phyloP scores from a whole-genome alignment of 2,329 filamentous ascomycete species.

The Fusarium nygamai region DNA sequence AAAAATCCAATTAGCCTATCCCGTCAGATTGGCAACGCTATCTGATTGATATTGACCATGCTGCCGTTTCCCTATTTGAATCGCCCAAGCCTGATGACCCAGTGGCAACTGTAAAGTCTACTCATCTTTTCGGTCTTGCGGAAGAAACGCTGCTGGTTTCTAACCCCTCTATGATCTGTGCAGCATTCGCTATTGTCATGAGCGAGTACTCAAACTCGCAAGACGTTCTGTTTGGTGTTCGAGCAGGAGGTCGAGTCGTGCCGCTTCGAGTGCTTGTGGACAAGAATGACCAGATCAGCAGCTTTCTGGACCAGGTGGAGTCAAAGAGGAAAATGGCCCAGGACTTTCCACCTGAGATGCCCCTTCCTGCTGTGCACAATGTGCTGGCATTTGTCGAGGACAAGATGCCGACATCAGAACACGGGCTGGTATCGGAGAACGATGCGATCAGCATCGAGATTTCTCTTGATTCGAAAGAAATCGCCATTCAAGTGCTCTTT shows the following conservation, averaged over 20 bases:
- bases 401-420: background rate
- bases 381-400: background rate
- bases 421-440: background rate
- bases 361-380: background rate
- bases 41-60: background rate
- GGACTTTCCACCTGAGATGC: background rate
- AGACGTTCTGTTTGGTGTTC: background rate
- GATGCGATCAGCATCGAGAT: background rate
- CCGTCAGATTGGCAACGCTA: background rate
- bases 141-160: background rate
- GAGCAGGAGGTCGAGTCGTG: background rate
- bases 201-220: background rate
- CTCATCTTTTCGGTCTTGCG: background rate
- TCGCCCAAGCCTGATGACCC: background rate
- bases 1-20: background rate
- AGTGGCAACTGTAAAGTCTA: background rate
- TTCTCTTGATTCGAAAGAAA: background rate
- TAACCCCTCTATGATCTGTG: background rate
- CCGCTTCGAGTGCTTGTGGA: background rate
- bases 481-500: background rate
- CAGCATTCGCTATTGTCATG: background rate
- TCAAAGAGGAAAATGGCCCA: background rate
- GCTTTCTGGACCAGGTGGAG: background rate
- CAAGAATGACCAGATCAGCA: background rate
- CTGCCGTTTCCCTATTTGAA: background rate